Evolutionary conservation across 805 yeast species (phyloP).

Genomic region (Metschnikowia amazonensis): DNA sequence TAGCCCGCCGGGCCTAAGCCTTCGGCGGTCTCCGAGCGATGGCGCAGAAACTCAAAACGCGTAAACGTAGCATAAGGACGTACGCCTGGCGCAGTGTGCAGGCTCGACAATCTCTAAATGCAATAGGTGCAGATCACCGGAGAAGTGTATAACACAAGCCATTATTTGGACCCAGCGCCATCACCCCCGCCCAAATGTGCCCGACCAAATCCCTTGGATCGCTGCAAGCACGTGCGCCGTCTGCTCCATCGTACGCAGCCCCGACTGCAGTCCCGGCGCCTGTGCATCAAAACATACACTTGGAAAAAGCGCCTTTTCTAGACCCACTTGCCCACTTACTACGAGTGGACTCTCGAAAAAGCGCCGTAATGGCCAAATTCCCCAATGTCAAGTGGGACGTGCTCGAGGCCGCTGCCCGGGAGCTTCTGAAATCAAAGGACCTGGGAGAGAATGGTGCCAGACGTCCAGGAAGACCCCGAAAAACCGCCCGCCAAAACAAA

Average conservation of each 20-base stretch:
- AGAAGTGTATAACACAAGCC: neutral
- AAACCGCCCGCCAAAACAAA: neutral
- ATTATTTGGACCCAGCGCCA: neutral
- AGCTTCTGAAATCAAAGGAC: neutral
- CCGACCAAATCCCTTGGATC: neutral
- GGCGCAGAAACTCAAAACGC: slow-evolving; percentile 2
- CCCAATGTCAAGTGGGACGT: slow-evolving; percentile 8
- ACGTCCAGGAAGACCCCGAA: slow-evolving; percentile 1
- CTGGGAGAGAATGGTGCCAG: neutral
- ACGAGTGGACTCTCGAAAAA: slow-evolving; percentile 8
- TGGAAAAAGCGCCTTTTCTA: neutral
- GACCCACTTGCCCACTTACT: slow-evolving; percentile 3
- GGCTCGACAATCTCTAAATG: slow-evolving; percentile 3
- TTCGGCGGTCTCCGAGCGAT: neutral
- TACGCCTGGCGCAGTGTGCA: slow-evolving; percentile 3
- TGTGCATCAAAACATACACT: neutral
- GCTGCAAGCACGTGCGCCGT: neutral
- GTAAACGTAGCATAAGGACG: slow-evolving; percentile 4
- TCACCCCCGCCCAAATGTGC: neutral
- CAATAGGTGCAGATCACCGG: slow-evolving; percentile 6
- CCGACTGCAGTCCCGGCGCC: neutral
- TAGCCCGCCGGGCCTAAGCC: neutral
- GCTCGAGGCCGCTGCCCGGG: slow-evolving; percentile 3
- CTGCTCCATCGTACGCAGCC: neutral
- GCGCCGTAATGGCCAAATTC: slow-evolving; percentile 5